Evolutionary conservation across 768 basidiomycete genomes (phyloP), one percentile per base, ranked within the genome.

Genomic region (Tephrocybe sp.): DNA sequence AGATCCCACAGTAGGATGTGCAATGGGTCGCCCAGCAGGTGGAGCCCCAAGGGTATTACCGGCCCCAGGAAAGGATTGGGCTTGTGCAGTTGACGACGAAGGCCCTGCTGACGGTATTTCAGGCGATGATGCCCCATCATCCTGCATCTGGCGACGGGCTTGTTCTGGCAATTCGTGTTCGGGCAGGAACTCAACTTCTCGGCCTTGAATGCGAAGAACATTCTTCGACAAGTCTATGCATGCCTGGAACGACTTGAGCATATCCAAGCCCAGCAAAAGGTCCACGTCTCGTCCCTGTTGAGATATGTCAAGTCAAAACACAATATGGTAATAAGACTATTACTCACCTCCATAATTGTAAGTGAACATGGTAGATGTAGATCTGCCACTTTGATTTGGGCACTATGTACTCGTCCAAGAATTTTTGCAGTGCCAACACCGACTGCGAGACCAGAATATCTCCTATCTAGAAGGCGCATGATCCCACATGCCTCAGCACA

Each of bases 161-260:
- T 88, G 87, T 9, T 86, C 85, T 0, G 95, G 96, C 4, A 99
- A 78, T 68, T 98, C 91, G 66, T 99, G 97, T 70, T 99, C 97
- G 1, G 92, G 67, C 4, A 99, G 73, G 76, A 99, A 99, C 15
- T 69, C 68, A 8, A 99, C 86, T 67, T 97, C 92, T 12, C 91
- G 80, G 15, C 83, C 87, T 72, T 93, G 90, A 42, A 99, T 98
- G n/a, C 92, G 81, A 18, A 99, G 82, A 11, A 89, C 89, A 56
- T 85, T 83, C 66, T 92, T 92, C 58, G 86, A 77, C 19, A 99
- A 80, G 68, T 99, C 97, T 65, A 99, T 98, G 62, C 86, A 90
- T 5, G 94, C 96, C 63, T 97, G 94, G 65, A 98, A 91, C 0
- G 94, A 90, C 68, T 93, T 98, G 53, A 98, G 82, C 97, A 98